These are phyloP conservation scores for Monilinia vaccinii-corymbosi DNA, from an alignment of 2,329 filamentous ascomycete genomes.

Conservation along the genomic window DNA sequence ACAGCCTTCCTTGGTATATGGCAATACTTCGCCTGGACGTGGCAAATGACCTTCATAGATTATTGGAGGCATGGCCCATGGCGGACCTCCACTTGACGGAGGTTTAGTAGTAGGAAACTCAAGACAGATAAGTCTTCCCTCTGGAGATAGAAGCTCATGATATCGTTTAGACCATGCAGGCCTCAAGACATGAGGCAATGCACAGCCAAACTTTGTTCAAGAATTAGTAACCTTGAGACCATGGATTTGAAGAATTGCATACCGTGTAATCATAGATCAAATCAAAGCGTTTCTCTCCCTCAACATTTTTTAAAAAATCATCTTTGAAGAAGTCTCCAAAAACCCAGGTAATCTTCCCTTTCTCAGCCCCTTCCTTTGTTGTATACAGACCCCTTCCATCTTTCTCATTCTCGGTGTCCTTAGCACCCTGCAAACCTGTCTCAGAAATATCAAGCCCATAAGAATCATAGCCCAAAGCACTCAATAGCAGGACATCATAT, in stretches of 20 bases:
- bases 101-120: constrained; percentile 72
- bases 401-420: constrained; percentile 16
- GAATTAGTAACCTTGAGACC: constrained; percentile 8
- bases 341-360: constrained; percentile 47
- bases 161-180: constrained; percentile 46
- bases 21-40: constrained; percentile 57
- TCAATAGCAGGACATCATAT: constrained; percentile 70
- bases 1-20: constrained; percentile 48
- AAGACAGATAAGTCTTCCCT: constrained; percentile 52
- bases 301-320: constrained; percentile 41
- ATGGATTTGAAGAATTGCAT: constrained; percentile 20
- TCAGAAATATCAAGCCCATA: constrained; percentile 55
- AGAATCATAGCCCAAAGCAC: constrained; percentile 66
- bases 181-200: constrained; percentile 45
- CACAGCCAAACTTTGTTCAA: constrained; percentile 48
- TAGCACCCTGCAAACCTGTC: constrained; percentile 15
- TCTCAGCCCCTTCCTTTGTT: constrained; percentile 34
- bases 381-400: constrained; percentile 36
- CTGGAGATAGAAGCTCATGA: constrained; percentile 38
- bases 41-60: constrained; percentile 65
- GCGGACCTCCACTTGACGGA: constrained; percentile 57
- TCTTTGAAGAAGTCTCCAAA: constrained; percentile 59
- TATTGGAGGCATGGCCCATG: constrained; percentile 59
- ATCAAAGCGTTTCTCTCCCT: constrained; percentile 47
- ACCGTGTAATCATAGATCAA: constrained; percentile 57